Percentiles rank a stretch among this genome's conserved stretches.
Evolutionary conservation across 2,329 filamentous ascomycete genomes (phyloP).

Genomic region (Fusarium anthophilum): DNA sequence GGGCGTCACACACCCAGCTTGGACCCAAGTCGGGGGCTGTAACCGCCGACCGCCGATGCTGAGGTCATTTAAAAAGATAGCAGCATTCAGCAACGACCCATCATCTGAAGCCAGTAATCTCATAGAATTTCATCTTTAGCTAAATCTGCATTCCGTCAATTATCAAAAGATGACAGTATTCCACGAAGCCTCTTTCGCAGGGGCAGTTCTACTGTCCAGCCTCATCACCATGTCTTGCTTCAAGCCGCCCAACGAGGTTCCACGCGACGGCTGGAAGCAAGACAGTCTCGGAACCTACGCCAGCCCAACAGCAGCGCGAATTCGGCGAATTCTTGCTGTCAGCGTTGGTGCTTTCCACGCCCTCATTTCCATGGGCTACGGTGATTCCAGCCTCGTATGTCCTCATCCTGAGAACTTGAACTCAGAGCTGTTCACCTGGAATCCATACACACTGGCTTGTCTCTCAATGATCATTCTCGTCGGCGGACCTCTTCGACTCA

Average conservation of each 20-base stretch:
- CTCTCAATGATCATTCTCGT: neutral
- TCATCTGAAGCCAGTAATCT: neutral
- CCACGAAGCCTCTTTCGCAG: neutral
- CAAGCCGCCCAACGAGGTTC: neutral
- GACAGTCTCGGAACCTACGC: neutral
- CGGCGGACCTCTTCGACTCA: neutral
- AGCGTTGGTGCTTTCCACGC: neutral
- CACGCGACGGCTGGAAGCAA: neutral
- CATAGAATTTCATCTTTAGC: too few relatives aligned
- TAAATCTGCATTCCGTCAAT: rapidly evolving
- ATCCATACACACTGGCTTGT: neutral
- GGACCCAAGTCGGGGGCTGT: neutral
- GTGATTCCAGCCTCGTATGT: neutral
- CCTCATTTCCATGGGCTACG: neutral
- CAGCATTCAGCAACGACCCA: rapidly evolving
- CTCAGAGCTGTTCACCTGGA: neutral
- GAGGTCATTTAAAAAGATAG: neutral
- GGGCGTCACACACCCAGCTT: too few relatives aligned
- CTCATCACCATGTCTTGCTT: neutral
- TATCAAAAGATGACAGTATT: rapidly evolving
- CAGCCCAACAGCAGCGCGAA: neutral
- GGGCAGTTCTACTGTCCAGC: neutral
- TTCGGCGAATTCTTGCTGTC: neutral
- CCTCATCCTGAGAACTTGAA: neutral
- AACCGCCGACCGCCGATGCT: neutral